phyloP scores from a whole-genome alignment of 148 eudicot genomes.

The Bassia scoparia region DNA sequence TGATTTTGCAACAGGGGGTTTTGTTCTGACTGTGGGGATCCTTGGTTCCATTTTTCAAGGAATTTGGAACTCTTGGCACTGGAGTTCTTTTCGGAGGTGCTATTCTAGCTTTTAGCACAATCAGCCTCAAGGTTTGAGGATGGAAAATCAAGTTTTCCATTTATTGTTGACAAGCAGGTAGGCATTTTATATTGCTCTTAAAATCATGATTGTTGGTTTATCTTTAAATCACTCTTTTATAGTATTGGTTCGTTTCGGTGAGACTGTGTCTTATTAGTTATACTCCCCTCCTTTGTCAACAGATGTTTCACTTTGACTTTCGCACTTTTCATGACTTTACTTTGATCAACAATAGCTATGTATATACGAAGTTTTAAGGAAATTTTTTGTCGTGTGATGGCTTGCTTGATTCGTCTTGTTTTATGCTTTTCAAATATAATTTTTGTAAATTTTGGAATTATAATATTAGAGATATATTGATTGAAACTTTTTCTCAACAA shows the following conservation, averaged over 20 bases:
- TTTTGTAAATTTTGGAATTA: too few relatives aligned
- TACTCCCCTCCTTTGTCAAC: too few relatives aligned
- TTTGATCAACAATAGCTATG: too few relatives aligned
- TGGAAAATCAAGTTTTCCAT: conserved; percentile 83
- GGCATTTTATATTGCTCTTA: conserved; percentile 4
- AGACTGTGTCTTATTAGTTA: not conserved
- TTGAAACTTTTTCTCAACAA: too few relatives aligned
- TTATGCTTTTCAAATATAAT: too few relatives aligned
- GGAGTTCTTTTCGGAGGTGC: conserved; percentile 76
- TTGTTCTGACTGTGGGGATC: conserved; percentile 70
- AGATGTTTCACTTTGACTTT: too few relatives aligned
- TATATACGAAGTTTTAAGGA: too few relatives aligned
- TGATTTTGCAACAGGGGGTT: conserved; percentile 53
- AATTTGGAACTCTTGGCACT: conserved; percentile 46
- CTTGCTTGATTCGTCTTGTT: too few relatives aligned
- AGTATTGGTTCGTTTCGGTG: not conserved
- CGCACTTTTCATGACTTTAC: too few relatives aligned
- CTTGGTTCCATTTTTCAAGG: conserved; percentile 68
- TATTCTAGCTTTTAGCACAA: conserved; percentile 65
- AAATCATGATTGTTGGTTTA: not conserved
- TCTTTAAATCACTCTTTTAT: not conserved
- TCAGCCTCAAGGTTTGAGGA: conserved; percentile 74
- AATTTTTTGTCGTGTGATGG: too few relatives aligned
- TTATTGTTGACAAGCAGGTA: conserved; percentile 91
- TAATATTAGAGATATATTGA: too few relatives aligned